Percentiles rank a stretch among this genome's conserved stretches.
Evolutionary conservation across 2,329 filamentous ascomycete genomes (phyloP).

Genomic region (Colletotrichum sojae): DNA sequence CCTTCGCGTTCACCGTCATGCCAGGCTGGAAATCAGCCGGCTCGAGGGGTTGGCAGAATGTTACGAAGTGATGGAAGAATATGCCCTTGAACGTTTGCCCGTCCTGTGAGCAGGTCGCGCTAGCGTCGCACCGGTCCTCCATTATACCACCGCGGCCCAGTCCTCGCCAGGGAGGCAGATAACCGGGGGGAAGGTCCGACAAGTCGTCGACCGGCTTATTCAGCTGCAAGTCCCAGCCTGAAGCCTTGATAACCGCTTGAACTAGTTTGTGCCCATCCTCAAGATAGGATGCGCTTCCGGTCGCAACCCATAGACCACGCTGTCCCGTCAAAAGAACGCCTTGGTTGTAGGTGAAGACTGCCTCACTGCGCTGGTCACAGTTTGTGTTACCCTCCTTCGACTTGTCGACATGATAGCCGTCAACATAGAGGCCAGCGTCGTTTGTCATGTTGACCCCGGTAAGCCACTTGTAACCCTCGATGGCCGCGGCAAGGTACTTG

Average conservation of each 20-base stretch:
- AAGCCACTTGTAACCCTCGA: slow-evolving; percentile 87
- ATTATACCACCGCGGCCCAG: slow-evolving; percentile 85
- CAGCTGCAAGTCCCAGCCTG: slow-evolving; percentile 76
- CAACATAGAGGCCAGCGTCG: slow-evolving; percentile 79
- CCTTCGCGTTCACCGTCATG: slow-evolving; percentile 47
- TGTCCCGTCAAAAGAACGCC: slow-evolving; percentile 89
- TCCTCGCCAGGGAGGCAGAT: slow-evolving; percentile 75
- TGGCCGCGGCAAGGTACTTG: slow-evolving; percentile 79
- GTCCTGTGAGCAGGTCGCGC: slow-evolving; percentile 83
- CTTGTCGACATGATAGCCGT: slow-evolving; percentile 87
- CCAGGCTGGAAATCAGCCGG: slow-evolving; percentile 49
- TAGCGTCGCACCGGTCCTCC: slow-evolving; percentile 86
- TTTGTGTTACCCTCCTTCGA: slow-evolving; percentile 74
- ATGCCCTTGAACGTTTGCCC: slow-evolving; percentile 94
- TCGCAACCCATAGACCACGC: slow-evolving; percentile 84
- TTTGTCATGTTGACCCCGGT: slow-evolving; percentile 86
- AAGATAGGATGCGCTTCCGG: slow-evolving; percentile 79
- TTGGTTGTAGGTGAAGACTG: slow-evolving; percentile 97
- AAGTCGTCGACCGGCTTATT: slow-evolving; percentile 59
- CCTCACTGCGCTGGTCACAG: slow-evolving; percentile 87
- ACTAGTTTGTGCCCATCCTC: slow-evolving; percentile 85
- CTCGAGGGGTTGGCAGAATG: slow-evolving; percentile 80
- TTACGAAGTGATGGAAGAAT: slow-evolving; percentile 88
- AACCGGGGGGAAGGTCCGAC: slow-evolving; percentile 48
- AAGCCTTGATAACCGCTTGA: slow-evolving; percentile 80